Evolutionary conservation across 768 basidiomycete genomes (phyloP), one percentile per base, ranked within the genome.

Genomic region (Mrakia frigida): DNA sequence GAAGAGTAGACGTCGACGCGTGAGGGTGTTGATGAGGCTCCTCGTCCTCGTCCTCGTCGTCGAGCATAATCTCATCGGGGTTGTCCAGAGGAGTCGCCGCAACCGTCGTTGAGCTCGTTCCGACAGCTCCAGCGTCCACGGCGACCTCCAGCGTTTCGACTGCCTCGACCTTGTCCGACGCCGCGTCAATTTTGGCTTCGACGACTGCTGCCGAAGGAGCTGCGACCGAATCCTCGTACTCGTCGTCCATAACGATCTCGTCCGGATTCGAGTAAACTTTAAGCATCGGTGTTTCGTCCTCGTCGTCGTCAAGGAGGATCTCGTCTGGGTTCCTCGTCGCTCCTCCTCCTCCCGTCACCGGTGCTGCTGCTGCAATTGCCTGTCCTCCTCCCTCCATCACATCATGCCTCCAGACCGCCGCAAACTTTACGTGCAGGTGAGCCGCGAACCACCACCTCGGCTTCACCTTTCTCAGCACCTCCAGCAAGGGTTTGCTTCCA

Each of bases 391-490:
- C 43, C 6, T 43, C 70, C 13, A 41, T 39, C 31, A 77, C 78
- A 43, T 79, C 79, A 76, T 82, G 82, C 53, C 80, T 77, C 78
- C 70, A 81, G 1, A 83, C 82, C 3, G 93, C 95, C 77, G 93
- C 90, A 80, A 91, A 98, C 70, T 91, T 89, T 68, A 90, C 89
- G 81, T 98, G 96, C 70, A 98, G 81, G 83, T 98, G 96, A 0
- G 94, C 95, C 5, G 92, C 84, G 82, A 97, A 97, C 96, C 95
- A 98, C 88, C 92, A 91, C 65, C 86, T 80, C 0, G 95, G 95
- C 80, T 88, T 86, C 43, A 97, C 85, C 35, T 86, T 90, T 43
- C 84, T 85, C 33, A 98, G 84, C 0, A 98, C 85, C 18, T 88
- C 88, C 87, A 91, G 90, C 50, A 96, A 84, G 10, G 94, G 94